Evolutionary conservation across 108 stramenopile species (phyloP).

Genomic region (Asterionellopsis glacialis): DNA sequence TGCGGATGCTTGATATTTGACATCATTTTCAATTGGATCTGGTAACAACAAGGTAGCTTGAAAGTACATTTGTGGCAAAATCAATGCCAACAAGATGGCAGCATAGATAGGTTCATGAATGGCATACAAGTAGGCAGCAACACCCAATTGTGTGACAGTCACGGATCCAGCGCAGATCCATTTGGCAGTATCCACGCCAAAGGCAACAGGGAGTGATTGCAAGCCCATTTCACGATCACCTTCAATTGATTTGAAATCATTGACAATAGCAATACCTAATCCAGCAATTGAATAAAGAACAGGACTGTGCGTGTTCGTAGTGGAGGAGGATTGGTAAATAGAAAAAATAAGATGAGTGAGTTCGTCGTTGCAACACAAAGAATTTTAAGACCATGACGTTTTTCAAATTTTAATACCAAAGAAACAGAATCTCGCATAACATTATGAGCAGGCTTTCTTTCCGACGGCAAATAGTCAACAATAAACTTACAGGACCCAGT

Average conservation of each 20-base stretch:
- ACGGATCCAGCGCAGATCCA: constrained; percentile 89
- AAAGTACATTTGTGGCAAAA: constrained; percentile 91
- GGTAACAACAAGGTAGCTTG: constrained; percentile 88
- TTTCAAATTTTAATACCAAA: too few relatives aligned
- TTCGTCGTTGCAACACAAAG: background rate
- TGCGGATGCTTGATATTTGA: constrained; percentile 90
- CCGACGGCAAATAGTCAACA: background rate
- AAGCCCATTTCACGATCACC: constrained; percentile 90
- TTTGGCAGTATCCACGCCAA: constrained; percentile 93
- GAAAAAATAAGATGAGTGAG: background rate
- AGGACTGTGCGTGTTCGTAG: constrained; percentile 57
- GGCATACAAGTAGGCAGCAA: constrained; percentile 84
- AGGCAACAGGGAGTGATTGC: constrained; percentile 92
- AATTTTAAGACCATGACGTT: background rate
- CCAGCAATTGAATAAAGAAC: constrained; percentile 93
- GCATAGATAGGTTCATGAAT: constrained; percentile 87
- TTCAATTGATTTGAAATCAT: constrained; percentile 97
- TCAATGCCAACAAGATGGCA: constrained; percentile 60
- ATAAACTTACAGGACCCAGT: constrained; percentile 78
- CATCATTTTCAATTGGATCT: constrained; percentile 92
- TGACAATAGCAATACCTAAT: constrained; percentile 93
- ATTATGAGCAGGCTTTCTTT: too few relatives aligned
- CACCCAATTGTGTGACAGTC: constrained; percentile 85
- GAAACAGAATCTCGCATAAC: too few relatives aligned
- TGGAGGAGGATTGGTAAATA: constrained; percentile 1